These are phyloP conservation scores for Suillus decipiens DNA, from an alignment of 768 basidiomycete species.

Conservation along the genomic window DNA sequence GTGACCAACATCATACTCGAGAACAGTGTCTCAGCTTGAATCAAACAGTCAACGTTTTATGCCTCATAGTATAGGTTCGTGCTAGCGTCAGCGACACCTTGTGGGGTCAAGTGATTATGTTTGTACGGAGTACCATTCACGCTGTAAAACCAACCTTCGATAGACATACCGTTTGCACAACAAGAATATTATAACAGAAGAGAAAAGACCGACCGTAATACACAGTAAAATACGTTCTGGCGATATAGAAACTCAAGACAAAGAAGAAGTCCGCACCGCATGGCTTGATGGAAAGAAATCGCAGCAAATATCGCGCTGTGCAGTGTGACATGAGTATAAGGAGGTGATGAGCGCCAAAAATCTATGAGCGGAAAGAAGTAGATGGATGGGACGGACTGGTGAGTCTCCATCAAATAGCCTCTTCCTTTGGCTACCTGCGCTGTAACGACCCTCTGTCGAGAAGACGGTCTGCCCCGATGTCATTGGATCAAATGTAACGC, in stretches of 20 bases:
- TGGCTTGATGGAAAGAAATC: constrained; percentile 13
- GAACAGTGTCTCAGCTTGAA: background rate
- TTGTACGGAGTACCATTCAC: constrained; percentile 4
- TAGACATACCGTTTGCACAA: constrained; percentile 12
- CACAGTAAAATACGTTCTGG: constrained; percentile 26
- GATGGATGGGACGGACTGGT: constrained; percentile 40
- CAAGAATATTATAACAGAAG: constrained; percentile 14
- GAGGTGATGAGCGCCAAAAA: constrained; percentile 30
- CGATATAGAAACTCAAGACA: constrained; percentile 17
- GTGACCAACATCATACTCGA: background rate
- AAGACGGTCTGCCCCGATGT: constrained; percentile 22
- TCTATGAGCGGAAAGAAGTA: constrained; percentile 23
- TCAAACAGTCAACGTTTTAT: background rate
- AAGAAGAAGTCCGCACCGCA: constrained; percentile 30
- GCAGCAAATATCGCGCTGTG: constrained; percentile 11
- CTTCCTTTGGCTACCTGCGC: background rate
- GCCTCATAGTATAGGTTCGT: constrained; percentile 1
- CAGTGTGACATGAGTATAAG: constrained; percentile 15
- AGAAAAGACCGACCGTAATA: constrained; percentile 36
- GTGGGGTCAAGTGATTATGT: constrained; percentile 6
- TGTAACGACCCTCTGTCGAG: constrained; percentile 12
- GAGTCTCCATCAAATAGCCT: constrained; percentile 31
- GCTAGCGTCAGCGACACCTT: constrained; percentile 4
- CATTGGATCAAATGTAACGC: constrained; percentile 22
- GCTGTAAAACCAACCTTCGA: constrained; percentile 7